These are phyloP conservation scores for Alloteropsis angusta DNA, from an alignment of 202 grass and related monocot species.

Conservation along the genomic window DNA sequence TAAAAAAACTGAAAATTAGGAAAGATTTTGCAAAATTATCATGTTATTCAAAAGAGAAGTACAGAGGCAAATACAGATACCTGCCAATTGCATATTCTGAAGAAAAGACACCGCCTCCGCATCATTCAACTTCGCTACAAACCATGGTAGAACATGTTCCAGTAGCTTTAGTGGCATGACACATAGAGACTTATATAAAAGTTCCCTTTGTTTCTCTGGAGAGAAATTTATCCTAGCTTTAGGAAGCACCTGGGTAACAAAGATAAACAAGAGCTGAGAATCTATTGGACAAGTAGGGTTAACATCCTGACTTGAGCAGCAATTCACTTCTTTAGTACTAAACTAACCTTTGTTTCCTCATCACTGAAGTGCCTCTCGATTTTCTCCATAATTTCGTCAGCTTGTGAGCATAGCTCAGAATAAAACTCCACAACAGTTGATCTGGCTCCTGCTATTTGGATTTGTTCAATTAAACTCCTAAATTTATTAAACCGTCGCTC, in stretches of 20 bases:
- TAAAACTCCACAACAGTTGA: constrained; percentile 58
- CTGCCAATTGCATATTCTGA: constrained; percentile 75
- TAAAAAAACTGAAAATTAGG: constrained; percentile 1
- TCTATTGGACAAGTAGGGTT: background rate
- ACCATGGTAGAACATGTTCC: constrained; percentile 85
- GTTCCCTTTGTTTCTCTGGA: constrained; percentile 66
- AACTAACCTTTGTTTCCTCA: constrained; percentile 74
- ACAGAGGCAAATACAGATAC: constrained; percentile 31
- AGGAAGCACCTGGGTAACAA: constrained; percentile 76
- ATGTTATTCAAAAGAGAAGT: background rate
- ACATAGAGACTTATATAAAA: constrained; percentile 68
- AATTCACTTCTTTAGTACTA: constrained; percentile 7
- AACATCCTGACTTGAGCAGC: background rate
- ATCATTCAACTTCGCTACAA: constrained; percentile 56
- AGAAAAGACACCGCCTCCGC: constrained; percentile 63
- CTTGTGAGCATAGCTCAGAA: constrained; percentile 72
- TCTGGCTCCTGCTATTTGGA: constrained; percentile 57
- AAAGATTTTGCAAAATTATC: background rate
- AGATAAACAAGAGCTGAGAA: background rate
- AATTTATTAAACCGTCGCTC: constrained; percentile 62
- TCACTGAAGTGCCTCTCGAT: constrained; percentile 77
- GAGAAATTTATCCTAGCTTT: constrained; percentile 73
- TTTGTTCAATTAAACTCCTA: constrained; percentile 85
- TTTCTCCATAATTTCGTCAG: constrained; percentile 89
- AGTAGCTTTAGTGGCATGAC: constrained; percentile 85